Evolutionary conservation across 345 rosid species (phyloP), one percentile per base, ranked within the genome.

Genomic region (Pistacia integerrima): DNA sequence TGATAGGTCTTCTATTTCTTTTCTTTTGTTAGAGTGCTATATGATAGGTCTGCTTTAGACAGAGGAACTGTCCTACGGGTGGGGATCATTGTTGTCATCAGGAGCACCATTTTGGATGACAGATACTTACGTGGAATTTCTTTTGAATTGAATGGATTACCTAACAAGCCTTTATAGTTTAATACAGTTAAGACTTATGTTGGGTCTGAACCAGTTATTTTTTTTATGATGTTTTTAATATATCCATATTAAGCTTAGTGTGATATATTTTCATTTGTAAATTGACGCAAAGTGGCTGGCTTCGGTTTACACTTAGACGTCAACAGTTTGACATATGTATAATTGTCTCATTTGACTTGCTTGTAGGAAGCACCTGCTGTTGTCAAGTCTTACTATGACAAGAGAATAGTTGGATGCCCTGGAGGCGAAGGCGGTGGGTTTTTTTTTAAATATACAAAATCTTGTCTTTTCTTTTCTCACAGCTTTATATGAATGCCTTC

Each of bases 401-500:
- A 82, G 88, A 90, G 98, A 90, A 88, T 89, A 76, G 92, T 92
- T 73, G 97, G 98, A 74, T 94, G 94, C 81, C 95, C 94, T 12
- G 97, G 97, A 57, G 98, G 88, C 69, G 95, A 87, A 87, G 97
- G 90, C 64, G 95, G 98, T 89, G 80, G 13, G 89, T 81, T 70
- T 57, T 75, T 75, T 75, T 75, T 62, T 55, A 46, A 41, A 41
- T 41, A 41, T 41, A 41, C 8, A 41, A 41, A 41, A 58, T 76
- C 57, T 4, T 20, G 20, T n/a, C n/a, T 51, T 14, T 51, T 13
- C 22, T 13, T 77, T 38, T 17, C 44, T 52, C 20, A 3, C 20
- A 63, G 22, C 33, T 4, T 25, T 59, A 20, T 10, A 35, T 38
- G 30, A 9, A 11, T 8, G 17, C 41, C 10, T 4, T 66, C 28